phyloP scores from a whole-genome alignment of 176 grass and related monocot species.

The Eragrostis curvula region DNA sequence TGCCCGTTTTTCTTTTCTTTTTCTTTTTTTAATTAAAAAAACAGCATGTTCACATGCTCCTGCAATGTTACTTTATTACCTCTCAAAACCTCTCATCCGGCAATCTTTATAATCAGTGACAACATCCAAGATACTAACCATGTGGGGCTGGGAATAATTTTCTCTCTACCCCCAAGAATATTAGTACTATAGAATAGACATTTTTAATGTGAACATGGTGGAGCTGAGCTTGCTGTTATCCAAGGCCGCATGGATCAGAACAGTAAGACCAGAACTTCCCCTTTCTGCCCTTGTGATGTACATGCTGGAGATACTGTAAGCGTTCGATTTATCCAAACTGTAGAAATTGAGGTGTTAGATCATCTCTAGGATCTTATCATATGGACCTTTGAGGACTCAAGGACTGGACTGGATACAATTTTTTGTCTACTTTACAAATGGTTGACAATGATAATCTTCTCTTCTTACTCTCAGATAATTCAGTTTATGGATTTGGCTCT shows the following conservation, averaged over 20 bases:
- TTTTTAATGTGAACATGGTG: slow-evolving; percentile 2
- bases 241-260: neutral
- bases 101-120: neutral
- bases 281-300: neutral
- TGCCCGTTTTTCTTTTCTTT: neutral
- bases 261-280: neutral
- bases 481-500: slow-evolving; percentile 85
- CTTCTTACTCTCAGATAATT: slow-evolving; percentile 63
- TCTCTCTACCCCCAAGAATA: neutral
- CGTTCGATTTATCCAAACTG: neutral
- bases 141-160: neutral
- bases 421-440: slow-evolving; percentile 3
- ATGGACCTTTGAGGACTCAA: neutral
- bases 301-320: neutral
- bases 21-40: neutral
- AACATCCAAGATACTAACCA: neutral
- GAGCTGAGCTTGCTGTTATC: slow-evolving; percentile 1
- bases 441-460: slow-evolving; percentile 19
- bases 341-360: neutral
- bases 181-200: neutral
- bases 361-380: slow-evolving; percentile 2
- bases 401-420: neutral
- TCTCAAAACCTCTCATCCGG: neutral
- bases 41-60: neutral
- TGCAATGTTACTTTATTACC: neutral